Evolutionary conservation across 345 rosid genomes (phyloP).

Genomic region (Sisymbrium altissimum): DNA sequence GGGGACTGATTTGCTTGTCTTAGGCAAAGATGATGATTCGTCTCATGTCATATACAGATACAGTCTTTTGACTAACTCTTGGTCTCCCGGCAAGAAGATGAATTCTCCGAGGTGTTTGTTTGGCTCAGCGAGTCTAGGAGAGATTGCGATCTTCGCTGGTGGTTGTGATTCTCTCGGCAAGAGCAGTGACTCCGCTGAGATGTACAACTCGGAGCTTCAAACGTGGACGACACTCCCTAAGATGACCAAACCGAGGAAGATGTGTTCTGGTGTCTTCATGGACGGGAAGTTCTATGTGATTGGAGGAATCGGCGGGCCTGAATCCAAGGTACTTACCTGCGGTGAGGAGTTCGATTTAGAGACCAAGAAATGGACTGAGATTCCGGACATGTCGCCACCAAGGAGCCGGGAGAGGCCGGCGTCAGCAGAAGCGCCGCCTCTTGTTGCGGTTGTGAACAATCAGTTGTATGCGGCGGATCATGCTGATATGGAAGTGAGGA

Average conservation of each 20-base stretch:
- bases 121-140: conserved; percentile 65
- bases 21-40: conserved; percentile 44
- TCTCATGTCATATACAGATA: conserved; percentile 40
- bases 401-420: conserved; percentile 39
- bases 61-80: conserved; percentile 46
- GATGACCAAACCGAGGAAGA: conserved; percentile 67
- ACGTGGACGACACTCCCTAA: conserved; percentile 57
- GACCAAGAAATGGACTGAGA: conserved; percentile 54
- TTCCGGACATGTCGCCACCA: conserved; percentile 58
- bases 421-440: conserved; percentile 63
- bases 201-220: conserved; percentile 56
- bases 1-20: conserved; percentile 58
- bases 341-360: conserved; percentile 68
- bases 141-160: conserved; percentile 70
- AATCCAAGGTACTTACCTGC: conserved; percentile 37
- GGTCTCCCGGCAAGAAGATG: conserved; percentile 48
- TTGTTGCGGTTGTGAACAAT: conserved; percentile 67
- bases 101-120: conserved; percentile 67
- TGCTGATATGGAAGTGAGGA: conserved; percentile 49
- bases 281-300: conserved; percentile 77
- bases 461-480: conserved; percentile 70
- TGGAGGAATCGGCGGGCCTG: conserved; percentile 53
- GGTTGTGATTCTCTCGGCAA: conserved; percentile 52
- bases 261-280: conserved; percentile 80
- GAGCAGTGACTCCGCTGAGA: conserved; percentile 49